Percentiles rank a stretch among this genome's conserved stretches.
These are phyloP conservation scores for Chytriomyces hyalinus DNA, from an alignment of 192 early-diverging fungal genomes.

Conservation along the genomic window DNA sequence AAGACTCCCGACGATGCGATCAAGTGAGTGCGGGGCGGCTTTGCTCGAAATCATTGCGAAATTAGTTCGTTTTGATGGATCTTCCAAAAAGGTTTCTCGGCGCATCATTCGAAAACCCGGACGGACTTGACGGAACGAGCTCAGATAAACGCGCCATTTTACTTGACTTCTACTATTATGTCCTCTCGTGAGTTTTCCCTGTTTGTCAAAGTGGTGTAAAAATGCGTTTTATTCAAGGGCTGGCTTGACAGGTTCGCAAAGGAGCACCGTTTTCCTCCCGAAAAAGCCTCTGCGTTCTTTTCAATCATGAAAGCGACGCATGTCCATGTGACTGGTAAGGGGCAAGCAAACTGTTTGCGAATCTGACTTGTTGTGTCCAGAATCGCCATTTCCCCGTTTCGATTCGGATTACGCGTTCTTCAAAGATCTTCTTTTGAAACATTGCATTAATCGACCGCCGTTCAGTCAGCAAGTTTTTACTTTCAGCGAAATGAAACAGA, in stretches of 20 bases:
- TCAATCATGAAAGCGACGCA: conserved; percentile 63
- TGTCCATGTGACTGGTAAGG: conserved; percentile 38
- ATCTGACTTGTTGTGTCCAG: conserved; percentile 26
- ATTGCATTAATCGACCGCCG: conserved; percentile 56
- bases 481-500: conserved; percentile 47
- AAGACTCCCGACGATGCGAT: conserved; percentile 36
- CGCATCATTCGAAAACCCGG: neutral
- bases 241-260: conserved; percentile 49
- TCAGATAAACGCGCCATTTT: conserved; percentile 47
- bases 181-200: conserved; percentile 40
- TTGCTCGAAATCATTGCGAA: neutral
- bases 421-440: conserved; percentile 52
- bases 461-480: conserved; percentile 58
- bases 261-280: conserved; percentile 51
- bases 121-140: neutral
- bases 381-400: conserved; percentile 49
- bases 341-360: neutral
- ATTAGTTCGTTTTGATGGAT: conserved; percentile 36
- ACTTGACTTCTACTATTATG: conserved; percentile 61
- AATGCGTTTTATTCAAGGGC: neutral
- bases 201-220: neutral
- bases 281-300: conserved; percentile 62
- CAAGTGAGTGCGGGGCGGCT: conserved; percentile 19
- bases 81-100: conserved; percentile 12
- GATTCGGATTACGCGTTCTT: conserved; percentile 54